A percentile compares a stretch with the other conserved stretches of the same genome.
Conservation (phyloP, 2,329 filamentous ascomycete genomes). For the Hymenoscyphus salicellus region DNA sequence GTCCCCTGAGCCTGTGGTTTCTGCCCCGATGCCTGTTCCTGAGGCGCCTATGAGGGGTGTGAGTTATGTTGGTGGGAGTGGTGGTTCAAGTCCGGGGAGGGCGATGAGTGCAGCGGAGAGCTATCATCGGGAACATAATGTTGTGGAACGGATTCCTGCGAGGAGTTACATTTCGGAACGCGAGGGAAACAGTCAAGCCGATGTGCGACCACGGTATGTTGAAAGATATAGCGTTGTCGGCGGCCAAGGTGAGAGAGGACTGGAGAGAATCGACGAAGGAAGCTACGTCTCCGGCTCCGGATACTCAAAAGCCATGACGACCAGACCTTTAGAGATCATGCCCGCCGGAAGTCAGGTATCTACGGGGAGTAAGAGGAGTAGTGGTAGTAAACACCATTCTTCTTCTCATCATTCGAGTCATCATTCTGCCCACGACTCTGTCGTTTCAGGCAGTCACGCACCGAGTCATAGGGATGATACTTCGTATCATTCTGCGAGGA, state of each 20-base stretch:
- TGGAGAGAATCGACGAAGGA: slow-evolving; percentile 21
- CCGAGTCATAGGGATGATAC: not conserved
- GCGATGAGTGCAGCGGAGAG: not conserved
- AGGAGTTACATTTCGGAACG: slow-evolving; percentile 16
- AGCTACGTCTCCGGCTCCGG: slow-evolving; percentile 13
- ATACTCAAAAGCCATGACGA: not conserved
- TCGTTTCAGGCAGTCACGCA: not conserved
- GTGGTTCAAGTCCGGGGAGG: not conserved
- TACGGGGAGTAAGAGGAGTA: not conserved
- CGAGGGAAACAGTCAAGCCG: not conserved
- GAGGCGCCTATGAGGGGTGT: not conserved
- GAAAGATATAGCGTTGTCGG: slow-evolving; percentile 15
- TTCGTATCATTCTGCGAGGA: slow-evolving; percentile 8
- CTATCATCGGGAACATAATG: slow-evolving; percentile 5
- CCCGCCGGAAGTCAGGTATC: slow-evolving; percentile 6
- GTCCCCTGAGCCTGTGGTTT: slow-evolving; percentile 20
- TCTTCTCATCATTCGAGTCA: not conserved
- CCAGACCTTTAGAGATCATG: slow-evolving; percentile 14
- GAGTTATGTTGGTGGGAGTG: not conserved
- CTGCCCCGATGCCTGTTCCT: not conserved
- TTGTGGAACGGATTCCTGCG: slow-evolving; percentile 20
- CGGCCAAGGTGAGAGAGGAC: not conserved
- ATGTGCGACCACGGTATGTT: slow-evolving; percentile 18
- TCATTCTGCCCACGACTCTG: not conserved
- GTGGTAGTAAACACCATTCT: not conserved